Evolutionary conservation across 352 stramenopile species (phyloP).

Genomic region (Phytophthora pluvialis): DNA sequence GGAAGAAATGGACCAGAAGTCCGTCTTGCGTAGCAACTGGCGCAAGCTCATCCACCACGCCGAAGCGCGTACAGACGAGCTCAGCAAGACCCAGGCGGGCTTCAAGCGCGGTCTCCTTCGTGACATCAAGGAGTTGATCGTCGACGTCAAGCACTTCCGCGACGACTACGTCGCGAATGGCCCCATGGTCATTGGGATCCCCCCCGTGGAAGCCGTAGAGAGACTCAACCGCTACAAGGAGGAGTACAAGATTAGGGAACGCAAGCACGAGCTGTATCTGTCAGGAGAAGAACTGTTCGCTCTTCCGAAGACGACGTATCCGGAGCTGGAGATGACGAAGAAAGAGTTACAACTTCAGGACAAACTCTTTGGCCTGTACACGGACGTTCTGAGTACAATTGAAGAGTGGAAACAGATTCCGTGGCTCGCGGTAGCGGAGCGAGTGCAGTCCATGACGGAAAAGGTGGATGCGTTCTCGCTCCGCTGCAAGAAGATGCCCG

Average conservation of each 20-base stretch:
- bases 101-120: conserved; percentile 97
- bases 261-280: conserved; percentile 97
- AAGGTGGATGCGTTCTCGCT: conserved; percentile 96
- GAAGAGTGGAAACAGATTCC: conserved; percentile 97
- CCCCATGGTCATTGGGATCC: conserved; percentile 97
- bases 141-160: conserved; percentile 96
- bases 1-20: conserved; percentile 99
- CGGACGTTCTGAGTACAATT: conserved; percentile 97
- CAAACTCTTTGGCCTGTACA: conserved; percentile 96
- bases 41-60: conserved; percentile 97
- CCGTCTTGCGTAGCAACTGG: conserved; percentile 96
- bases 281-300: conserved; percentile 98
- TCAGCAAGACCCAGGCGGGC: conserved; percentile 94
- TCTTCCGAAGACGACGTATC: conserved; percentile 95
- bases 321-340: conserved; percentile 96
- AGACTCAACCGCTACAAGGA: conserved; percentile 98
- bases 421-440: conserved; percentile 94
- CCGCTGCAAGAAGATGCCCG: conserved; percentile 98
- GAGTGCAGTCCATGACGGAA: conserved; percentile 96
- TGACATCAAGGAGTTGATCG: conserved; percentile 97
- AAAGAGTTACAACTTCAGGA: conserved; percentile 97
- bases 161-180: conserved; percentile 97
- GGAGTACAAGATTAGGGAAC: conserved; percentile 97
- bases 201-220: conserved; percentile 96
- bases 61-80: conserved; percentile 94